A percentile compares a stretch with the other conserved stretches of the same genome.
These are phyloP conservation scores for Fusarium beomiforme DNA, from an alignment of 2,329 filamentous ascomycete genomes.

Conservation along the genomic window DNA sequence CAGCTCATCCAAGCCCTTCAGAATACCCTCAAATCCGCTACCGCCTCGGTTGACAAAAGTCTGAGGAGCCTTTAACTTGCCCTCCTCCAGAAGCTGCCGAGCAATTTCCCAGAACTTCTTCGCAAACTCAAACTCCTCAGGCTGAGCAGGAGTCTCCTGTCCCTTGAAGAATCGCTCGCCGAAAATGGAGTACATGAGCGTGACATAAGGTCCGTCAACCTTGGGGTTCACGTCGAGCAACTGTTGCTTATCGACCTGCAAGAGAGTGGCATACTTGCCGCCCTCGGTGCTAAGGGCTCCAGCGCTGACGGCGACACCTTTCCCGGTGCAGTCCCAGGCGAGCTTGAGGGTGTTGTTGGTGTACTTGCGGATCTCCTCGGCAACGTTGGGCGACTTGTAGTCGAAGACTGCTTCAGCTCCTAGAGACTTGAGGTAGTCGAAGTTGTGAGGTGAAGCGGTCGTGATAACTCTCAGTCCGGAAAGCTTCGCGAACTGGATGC, in stretches of 20 bases:
- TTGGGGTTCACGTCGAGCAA: conserved; percentile 2
- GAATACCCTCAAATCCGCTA: neutral
- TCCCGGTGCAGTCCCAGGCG: conserved; percentile 39
- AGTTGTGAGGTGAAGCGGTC: conserved; percentile 50
- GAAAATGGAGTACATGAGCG: conserved; percentile 18
- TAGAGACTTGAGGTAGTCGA: conserved; percentile 47
- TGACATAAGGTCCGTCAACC: conserved; percentile 3
- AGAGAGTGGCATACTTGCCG: conserved; percentile 9
- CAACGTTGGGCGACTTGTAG: conserved; percentile 48
- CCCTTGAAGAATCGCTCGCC: conserved; percentile 7
- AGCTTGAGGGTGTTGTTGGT: conserved; percentile 37
- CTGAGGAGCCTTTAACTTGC: neutral
- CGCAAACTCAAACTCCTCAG: conserved; percentile 9
- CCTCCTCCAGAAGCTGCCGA: neutral
- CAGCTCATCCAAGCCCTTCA: conserved; percentile 9
- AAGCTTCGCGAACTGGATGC: conserved; percentile 53
- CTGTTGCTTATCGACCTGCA: neutral
- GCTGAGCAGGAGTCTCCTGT: neutral
- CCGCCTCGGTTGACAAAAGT: neutral
- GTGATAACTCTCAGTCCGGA: conserved; percentile 50
- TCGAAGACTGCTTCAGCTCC: conserved; percentile 58
- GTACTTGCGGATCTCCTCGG: conserved; percentile 39
- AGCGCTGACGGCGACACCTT: neutral
- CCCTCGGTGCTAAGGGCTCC: conserved; percentile 5
- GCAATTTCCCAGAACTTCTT: conserved; percentile 10